Evolutionary conservation across 768 basidiomycete species (phyloP).

Genomic region (Strobilomyces dryophilus): DNA sequence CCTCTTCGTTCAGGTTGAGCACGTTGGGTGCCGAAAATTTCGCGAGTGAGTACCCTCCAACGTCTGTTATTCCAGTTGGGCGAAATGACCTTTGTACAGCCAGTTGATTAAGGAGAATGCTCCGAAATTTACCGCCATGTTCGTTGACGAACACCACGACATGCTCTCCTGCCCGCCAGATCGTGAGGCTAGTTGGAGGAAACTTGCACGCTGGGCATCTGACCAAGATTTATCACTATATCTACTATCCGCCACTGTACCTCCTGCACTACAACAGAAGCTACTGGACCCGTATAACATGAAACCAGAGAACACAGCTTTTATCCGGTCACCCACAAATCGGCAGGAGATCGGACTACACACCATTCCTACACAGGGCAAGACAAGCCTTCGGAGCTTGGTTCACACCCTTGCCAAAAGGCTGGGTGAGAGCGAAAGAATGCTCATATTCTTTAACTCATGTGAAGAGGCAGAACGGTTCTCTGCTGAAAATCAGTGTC

Average conservation of each 20-base stretch:
- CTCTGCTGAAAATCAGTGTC: neutral
- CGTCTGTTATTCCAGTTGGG: neutral
- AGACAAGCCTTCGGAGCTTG: neutral
- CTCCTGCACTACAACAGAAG: neutral
- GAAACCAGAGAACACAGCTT: neutral
- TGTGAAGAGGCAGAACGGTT: neutral
- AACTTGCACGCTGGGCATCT: neutral
- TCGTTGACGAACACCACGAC: neutral
- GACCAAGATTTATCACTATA: neutral
- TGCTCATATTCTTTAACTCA: neutral
- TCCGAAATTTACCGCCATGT: neutral
- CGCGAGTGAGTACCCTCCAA: neutral
- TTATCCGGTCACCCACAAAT: neutral
- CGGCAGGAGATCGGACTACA: conserved; percentile 1
- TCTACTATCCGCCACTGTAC: neutral
- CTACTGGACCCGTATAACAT: neutral
- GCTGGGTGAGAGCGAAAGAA: neutral
- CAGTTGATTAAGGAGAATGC: neutral
- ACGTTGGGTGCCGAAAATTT: neutral
- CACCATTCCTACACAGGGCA: neutral
- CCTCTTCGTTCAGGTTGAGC: conserved; percentile 2
- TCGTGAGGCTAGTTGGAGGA: neutral
- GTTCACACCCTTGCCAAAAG: neutral
- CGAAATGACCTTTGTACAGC: neutral
- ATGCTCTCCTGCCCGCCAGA: neutral